These are phyloP conservation scores for Helianthus annuus DNA, from an alignment of 129 eudicot species.

Conservation along the genomic window HanXRQr2.0-SUNRISE NC_035435.2:51211392-51211891, in stretches of 20 bases:
- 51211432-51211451: background rate
- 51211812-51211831: slow-evolving; percentile 11
- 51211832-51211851: slow-evolving; percentile 14
- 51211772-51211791: slow-evolving; percentile 10
- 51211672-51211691: background rate
- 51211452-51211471: background rate
- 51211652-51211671: background rate
- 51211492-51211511: background rate
- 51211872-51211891: slow-evolving; percentile 18
- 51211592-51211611: slow-evolving; percentile 60
- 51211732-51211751: background rate
- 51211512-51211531: slow-evolving; percentile 6
- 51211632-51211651: slow-evolving; percentile 67
- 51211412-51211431: slow-evolving; percentile 42
- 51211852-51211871: slow-evolving; percentile 15
- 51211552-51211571: slow-evolving; percentile 53
- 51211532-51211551: slow-evolving; percentile 54
- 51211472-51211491: too few species aligned
- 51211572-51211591: slow-evolving; percentile 48
- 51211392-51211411: slow-evolving; percentile 87
- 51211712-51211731: background rate
- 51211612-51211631: slow-evolving; percentile 80
- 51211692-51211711: slow-evolving; percentile 3
- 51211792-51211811: slow-evolving; percentile 7
- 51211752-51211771: too few species aligned